Evolutionary conservation across 192 early-diverging fungal genomes (phyloP), one percentile per base, ranked within the genome.

Genomic region (Spizellomyces sp.): DNA sequence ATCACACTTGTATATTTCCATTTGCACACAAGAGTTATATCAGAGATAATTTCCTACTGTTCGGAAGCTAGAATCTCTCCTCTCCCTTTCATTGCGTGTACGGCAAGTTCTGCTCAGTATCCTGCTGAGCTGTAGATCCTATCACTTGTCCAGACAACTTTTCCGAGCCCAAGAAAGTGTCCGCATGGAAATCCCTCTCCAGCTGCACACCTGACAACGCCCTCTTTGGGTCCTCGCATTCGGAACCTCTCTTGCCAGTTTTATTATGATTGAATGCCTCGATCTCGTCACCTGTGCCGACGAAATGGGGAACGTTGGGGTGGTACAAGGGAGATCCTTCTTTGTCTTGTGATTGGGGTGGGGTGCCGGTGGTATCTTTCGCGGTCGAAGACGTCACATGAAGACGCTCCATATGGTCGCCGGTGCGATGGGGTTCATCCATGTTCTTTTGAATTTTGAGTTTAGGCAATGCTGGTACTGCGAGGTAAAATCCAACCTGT

Each of bases 101-200:
- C 27, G 27, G 27, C 27, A 36, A 36, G 27, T 36, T 36, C 3
- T 36, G 27, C 27, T 27, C 44, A 12, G 66, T 22, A 42, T 19
- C 41, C 60, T 19, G 60, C 60, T 62, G 60, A 6, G 17, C 15
- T 36, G 54, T 56, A n/a, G 54, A 56, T n/a, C 54, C 54, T 22
- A 56, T 19, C 22, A 4, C 54, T n/a, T 56, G 54, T n/a, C 54
- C 54, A 56, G n/a, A 19, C 54, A 56, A 56, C 54, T 56, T 56
- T 7, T 56, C n/a, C n/a, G 54, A 56, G 6, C 54, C 54, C 54
- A 56, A 22, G 5, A 19, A n/a, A 0, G n/a, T n/a, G 0, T 19
- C 7, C 54, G n/a, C 22, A 22, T 56, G 54, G 3, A 36, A 36
- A 22, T 56, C 54, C n/a, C 54, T n/a, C n/a, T 56, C 54, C 6